Percentiles rank a stretch among this genome's conserved stretches.
These are phyloP conservation scores for Bretschneidera sinensis DNA, from an alignment of 345 rosid genomes.

Conservation along the genomic window DNA sequence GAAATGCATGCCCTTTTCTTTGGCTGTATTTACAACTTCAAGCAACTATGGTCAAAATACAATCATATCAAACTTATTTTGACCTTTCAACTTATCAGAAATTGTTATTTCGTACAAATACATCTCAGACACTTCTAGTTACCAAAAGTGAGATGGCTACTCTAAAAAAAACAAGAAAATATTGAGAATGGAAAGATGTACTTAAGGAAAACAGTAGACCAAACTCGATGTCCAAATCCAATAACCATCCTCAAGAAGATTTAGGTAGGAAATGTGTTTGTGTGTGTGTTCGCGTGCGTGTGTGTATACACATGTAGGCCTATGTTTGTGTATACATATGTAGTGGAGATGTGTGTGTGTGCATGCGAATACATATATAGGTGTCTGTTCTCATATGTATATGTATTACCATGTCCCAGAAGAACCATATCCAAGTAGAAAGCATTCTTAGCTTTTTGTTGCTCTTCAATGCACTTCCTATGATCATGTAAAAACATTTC, in stretches of 20 bases:
- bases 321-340: not conserved
- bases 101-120: too few relatives aligned
- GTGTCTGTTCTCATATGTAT: not conserved
- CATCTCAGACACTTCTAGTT: too few relatives aligned
- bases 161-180: too few relatives aligned
- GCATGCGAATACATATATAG: not conserved
- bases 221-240: not conserved
- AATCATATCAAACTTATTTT: too few relatives aligned
- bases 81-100: too few relatives aligned
- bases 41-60: too few relatives aligned
- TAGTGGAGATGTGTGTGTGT: not conserved
- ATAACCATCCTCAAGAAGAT: not conserved
- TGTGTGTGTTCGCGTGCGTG: not conserved
- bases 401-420: conserved; percentile 35
- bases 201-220: too few relatives aligned
- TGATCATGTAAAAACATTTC: conserved; percentile 55
- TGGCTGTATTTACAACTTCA: too few relatives aligned
- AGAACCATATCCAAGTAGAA: conserved; percentile 39
- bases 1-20: too few relatives aligned
- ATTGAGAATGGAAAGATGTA: too few relatives aligned
- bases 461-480: conserved; percentile 42
- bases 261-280: not conserved
- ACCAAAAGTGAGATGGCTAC: too few relatives aligned
- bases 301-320: not conserved
- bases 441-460: conserved; percentile 14